Percentiles rank a stretch among this genome's conserved stretches.
Evolutionary conservation across 441 rosid genomes (phyloP).

Genomic region (Melastoma candidum): DNA sequence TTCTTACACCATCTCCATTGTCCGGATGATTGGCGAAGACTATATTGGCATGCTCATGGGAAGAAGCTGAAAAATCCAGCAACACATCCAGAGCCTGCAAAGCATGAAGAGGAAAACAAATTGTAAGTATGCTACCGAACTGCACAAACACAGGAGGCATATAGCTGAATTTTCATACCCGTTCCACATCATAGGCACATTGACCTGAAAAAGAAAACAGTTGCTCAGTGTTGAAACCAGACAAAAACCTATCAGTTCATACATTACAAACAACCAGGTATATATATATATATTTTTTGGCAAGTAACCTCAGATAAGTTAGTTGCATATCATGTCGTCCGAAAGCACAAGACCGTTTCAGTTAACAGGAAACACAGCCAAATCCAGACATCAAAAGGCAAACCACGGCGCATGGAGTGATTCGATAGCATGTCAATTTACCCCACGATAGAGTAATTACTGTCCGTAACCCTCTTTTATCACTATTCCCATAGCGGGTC

Average conservation of each 20-base stretch:
- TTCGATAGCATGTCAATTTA: no score
- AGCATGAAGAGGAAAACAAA: slow-evolving; percentile 3
- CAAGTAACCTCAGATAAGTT: not conserved
- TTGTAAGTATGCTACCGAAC: not conserved
- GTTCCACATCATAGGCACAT: slow-evolving; percentile 59
- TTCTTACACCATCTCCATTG: slow-evolving; percentile 22
- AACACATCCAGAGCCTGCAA: slow-evolving; percentile 62
- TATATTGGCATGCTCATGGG: slow-evolving; percentile 25
- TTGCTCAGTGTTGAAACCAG: slow-evolving; percentile 11
- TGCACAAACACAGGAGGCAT: not conserved
- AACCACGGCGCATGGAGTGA: no score
- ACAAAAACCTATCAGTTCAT: slow-evolving; percentile 7
- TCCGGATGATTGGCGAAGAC: slow-evolving; percentile 10
- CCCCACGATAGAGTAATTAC: no score
- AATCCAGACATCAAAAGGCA: no score
- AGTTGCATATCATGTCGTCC: not conserved
- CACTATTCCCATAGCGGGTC: no score
- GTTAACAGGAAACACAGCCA: no score
- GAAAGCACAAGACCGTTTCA: not conserved
- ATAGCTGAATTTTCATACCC: slow-evolving; percentile 38
- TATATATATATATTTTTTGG: not conserved
- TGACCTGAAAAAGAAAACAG: slow-evolving; percentile 48
- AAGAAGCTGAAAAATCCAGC: slow-evolving; percentile 53
- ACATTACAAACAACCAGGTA: not conserved
- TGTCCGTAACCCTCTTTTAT: no score